These are phyloP conservation scores for Furculomyces boomerangus DNA, from an alignment of 371 early-diverging fungal genomes.

Conservation along the genomic window DNA sequence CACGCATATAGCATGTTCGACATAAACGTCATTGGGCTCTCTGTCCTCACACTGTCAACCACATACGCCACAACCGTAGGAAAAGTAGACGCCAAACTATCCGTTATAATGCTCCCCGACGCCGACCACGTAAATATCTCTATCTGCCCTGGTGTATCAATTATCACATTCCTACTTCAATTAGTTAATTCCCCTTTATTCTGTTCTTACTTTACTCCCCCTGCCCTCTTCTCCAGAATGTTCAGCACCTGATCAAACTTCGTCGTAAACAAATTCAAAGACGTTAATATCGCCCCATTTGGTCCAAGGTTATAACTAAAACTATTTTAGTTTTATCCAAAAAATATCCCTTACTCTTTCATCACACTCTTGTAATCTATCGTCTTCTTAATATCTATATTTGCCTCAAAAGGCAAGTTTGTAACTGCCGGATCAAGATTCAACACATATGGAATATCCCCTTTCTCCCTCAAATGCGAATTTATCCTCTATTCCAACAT, in stretches of 20 bases:
- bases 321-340: constrained; percentile 17
- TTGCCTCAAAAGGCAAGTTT: constrained; percentile 81
- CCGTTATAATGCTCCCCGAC: constrained; percentile 93
- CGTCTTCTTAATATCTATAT: constrained; percentile 97
- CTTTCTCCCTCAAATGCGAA: constrained; percentile 59
- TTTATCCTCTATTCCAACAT: constrained; percentile 54
- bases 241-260: constrained; percentile 90
- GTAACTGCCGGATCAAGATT: constrained; percentile 98
- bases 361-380: constrained; percentile 98
- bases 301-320: constrained; percentile 81
- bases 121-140: constrained; percentile 99
- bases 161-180: constrained; percentile 22
- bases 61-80: constrained; percentile 91
- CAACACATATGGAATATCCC: constrained; percentile 67
- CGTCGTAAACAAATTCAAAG: constrained; percentile 92
- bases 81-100: constrained; percentile 78
- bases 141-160: constrained; percentile 99
- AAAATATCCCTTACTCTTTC: constrained; percentile 51
- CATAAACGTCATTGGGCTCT: constrained; percentile 95
- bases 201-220: constrained; percentile 36
- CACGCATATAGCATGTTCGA: constrained; percentile 99
- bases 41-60: constrained; percentile 91
- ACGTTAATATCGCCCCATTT: constrained; percentile 96
- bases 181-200: not conserved
- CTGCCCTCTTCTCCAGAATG: constrained; percentile 62